Evolutionary conservation across 495 filamentous ascomycete genomes (phyloP).

Genomic region (Delitschia confertaspora): DNA sequence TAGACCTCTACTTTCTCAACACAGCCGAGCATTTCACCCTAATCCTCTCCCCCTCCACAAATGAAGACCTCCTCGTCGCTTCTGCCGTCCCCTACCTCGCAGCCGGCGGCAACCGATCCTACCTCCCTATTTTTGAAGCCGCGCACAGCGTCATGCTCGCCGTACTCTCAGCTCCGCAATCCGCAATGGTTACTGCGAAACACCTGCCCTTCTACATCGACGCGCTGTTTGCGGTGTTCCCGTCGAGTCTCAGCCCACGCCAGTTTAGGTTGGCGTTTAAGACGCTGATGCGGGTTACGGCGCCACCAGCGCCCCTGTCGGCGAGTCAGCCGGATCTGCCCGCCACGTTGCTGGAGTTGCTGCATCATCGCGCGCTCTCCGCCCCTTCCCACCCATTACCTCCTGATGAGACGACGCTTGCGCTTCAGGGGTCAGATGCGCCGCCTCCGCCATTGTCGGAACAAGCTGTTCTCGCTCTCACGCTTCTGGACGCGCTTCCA

Average conservation of each 20-base stretch:
- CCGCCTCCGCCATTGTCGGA: conserved; percentile 53
- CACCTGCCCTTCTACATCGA: conserved; percentile 83
- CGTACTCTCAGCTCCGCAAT: conserved; percentile 69
- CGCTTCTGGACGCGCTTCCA: conserved; percentile 75
- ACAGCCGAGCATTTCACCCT: conserved; percentile 77
- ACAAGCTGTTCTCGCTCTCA: conserved; percentile 68
- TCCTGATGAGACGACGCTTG: conserved; percentile 28
- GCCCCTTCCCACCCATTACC: conserved; percentile 47
- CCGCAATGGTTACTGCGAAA: conserved; percentile 57
- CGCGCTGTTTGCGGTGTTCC: conserved; percentile 78
- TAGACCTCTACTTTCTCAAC: conserved; percentile 90
- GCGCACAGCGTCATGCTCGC: conserved; percentile 83
- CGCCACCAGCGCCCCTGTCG: conserved; percentile 67
- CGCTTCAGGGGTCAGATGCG: conserved; percentile 25
- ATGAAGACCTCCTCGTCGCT: conserved; percentile 64
- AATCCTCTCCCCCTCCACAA: conserved; percentile 52
- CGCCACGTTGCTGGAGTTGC: conserved; percentile 70
- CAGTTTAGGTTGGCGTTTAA: conserved; percentile 94
- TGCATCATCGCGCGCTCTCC: conserved; percentile 56
- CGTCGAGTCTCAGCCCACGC: conserved; percentile 66
- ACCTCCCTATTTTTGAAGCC: conserved; percentile 72
- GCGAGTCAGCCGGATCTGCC: conserved; percentile 64
- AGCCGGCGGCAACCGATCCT: conserved; percentile 49
- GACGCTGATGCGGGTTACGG: conserved; percentile 76
- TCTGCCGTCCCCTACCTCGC: conserved; percentile 71